phyloP scores from a whole-genome alignment of 257 asterid genomes.

The Solanum corneliomulleri region DNA sequence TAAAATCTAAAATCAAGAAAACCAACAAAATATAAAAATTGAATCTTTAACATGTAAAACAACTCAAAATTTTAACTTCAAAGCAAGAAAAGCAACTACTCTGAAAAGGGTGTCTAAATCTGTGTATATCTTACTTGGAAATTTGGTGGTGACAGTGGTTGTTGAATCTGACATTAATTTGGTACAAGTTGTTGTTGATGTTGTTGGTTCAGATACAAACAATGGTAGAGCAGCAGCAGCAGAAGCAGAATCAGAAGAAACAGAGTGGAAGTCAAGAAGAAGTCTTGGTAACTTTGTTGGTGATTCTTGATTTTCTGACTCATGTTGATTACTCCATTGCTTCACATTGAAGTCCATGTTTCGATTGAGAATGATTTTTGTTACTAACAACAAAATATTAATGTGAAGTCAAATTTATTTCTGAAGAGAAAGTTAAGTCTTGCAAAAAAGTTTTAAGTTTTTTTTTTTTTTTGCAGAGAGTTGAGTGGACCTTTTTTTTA shows the following conservation, averaged over 20 bases:
- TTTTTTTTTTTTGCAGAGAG: background rate
- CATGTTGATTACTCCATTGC: constrained; percentile 55
- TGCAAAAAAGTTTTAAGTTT: background rate
- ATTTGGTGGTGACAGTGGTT: constrained; percentile 25
- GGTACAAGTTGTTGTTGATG: constrained; percentile 1
- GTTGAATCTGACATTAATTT: constrained; percentile 42
- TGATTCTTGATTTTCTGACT: constrained; percentile 20
- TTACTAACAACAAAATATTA: background rate
- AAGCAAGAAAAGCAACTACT: background rate
- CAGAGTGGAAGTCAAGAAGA: constrained; percentile 12
- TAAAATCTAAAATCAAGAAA: background rate
- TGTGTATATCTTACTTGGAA: constrained; percentile 22
- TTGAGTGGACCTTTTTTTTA: constrained; percentile 1
- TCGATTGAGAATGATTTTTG: background rate
- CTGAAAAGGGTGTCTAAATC: background rate
- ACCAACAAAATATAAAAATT: background rate
- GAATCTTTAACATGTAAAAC: background rate
- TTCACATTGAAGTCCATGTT: constrained; percentile 73
- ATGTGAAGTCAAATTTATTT: background rate
- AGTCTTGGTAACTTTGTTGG: constrained; percentile 50
- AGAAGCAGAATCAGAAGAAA: background rate
- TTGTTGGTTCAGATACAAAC: constrained; percentile 54
- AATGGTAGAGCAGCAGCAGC: constrained; percentile 38
- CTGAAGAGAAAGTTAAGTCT: background rate
- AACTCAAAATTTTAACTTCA: background rate